Percentiles rank a stretch among this genome's conserved stretches.
phyloP scores from a whole-genome alignment of 352 stramenopile species.

The Phytophthora boehmeriae region DNA sequence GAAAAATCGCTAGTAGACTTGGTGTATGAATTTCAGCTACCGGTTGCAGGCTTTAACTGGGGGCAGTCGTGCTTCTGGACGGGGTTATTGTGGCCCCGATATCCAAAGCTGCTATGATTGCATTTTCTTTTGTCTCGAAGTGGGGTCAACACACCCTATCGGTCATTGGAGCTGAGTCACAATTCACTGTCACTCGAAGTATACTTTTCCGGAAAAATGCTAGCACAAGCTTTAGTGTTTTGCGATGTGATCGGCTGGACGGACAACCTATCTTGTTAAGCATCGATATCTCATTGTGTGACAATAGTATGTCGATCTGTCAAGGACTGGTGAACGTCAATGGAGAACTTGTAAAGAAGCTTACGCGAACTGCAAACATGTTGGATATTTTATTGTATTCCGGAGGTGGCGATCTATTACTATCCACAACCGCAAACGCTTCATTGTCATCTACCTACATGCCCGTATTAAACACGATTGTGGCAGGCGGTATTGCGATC shows the following conservation, averaged over 20 bases:
- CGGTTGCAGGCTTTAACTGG: slow-evolving; percentile 56
- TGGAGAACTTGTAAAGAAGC: slow-evolving; percentile 14
- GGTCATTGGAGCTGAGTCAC: slow-evolving; percentile 52
- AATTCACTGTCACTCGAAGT: slow-evolving; percentile 39
- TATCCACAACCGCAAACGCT: slow-evolving; percentile 6
- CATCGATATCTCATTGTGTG: slow-evolving; percentile 41
- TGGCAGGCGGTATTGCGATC: slow-evolving; percentile 14
- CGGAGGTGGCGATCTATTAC: slow-evolving; percentile 1
- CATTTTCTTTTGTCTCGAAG: slow-evolving; percentile 47
- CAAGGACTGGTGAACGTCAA: slow-evolving; percentile 12
- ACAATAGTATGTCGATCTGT: slow-evolving; percentile 18
- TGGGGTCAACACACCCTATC: slow-evolving; percentile 43
- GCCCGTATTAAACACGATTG: slow-evolving; percentile 10
- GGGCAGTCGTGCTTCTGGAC: slow-evolving; percentile 44
- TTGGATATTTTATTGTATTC: slow-evolving; percentile 33
- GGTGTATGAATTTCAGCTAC: slow-evolving; percentile 58
- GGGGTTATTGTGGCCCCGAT: slow-evolving; percentile 28
- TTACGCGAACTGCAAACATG: slow-evolving; percentile 14
- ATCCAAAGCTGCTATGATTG: slow-evolving; percentile 31
- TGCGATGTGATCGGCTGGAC: slow-evolving; percentile 64
- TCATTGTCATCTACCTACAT: slow-evolving; percentile 20
- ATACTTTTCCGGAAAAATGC: slow-evolving; percentile 50
- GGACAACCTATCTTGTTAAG: slow-evolving; percentile 41
- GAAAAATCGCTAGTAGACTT: slow-evolving; percentile 32
- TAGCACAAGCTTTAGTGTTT: slow-evolving; percentile 22